Conservation (phyloP, 768 basidiomycete genomes). For the Imleria badia region DNA sequence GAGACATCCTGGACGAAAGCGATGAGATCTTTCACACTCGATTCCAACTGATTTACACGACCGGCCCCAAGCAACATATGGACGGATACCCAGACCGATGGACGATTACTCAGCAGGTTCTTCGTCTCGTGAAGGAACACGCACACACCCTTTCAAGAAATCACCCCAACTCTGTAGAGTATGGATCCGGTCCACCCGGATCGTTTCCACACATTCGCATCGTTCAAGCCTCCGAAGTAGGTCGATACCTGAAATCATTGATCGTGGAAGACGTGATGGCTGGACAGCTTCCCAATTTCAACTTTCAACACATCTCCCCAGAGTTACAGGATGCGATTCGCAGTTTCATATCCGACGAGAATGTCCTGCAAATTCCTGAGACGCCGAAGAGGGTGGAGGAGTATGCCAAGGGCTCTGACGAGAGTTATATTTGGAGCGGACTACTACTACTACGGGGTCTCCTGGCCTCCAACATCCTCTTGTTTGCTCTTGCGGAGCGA, state of each 20-base stretch:
- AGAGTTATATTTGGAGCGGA: background rate
- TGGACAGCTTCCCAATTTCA: background rate
- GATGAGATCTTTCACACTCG: background rate
- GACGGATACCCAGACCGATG: constrained; percentile 13
- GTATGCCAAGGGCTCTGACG: background rate
- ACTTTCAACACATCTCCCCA: background rate
- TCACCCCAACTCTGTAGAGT: constrained; percentile 1
- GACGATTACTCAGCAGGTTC: constrained; percentile 27
- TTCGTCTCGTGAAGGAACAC: constrained; percentile 14
- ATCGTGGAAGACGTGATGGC: background rate
- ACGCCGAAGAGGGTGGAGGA: background rate
- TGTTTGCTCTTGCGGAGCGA: no score
- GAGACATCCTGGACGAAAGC: background rate
- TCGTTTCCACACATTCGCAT: no score
- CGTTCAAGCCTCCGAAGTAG: no score
- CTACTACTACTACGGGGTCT: no score
- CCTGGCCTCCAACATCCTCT: no score
- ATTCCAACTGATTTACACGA: background rate
- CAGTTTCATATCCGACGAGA: background rate
- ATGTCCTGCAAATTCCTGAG: background rate
- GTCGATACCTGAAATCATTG: background rate
- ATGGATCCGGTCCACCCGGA: background rate
- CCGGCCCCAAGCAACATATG: background rate
- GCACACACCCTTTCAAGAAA: background rate
- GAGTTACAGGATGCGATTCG: background rate